phyloP scores from a whole-genome alignment of 108 stramenopile genomes.

The Skeletonema marinoi region DNA sequence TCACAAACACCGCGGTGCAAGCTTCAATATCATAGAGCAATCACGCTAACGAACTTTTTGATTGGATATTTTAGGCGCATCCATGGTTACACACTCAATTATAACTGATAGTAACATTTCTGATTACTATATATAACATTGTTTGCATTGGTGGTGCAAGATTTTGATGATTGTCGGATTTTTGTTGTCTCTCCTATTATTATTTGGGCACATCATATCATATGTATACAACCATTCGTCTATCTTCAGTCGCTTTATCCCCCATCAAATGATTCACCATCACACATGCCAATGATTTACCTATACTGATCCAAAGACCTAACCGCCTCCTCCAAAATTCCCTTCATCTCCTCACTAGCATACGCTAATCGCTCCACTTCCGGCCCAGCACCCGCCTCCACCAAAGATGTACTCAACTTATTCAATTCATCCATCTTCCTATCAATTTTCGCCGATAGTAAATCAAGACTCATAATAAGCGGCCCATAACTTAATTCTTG shows the following conservation, averaged over 20 bases:
- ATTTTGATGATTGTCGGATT: background rate
- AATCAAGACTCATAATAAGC: constrained; percentile 42
- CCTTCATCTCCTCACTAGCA: constrained; percentile 53
- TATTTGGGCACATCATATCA: background rate
- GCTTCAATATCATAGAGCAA: background rate
- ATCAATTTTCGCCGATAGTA: constrained; percentile 51
- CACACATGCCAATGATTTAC: background rate
- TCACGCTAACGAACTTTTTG: background rate
- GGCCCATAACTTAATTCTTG: constrained; percentile 38
- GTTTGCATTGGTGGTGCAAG: background rate
- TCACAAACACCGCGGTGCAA: no score
- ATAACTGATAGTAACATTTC: background rate
- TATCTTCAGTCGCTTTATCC: background rate
- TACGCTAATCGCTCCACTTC: constrained; percentile 45
- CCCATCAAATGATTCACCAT: background rate
- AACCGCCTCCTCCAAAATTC: constrained; percentile 35
- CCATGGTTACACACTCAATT: background rate
- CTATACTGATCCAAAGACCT: constrained; percentile 8
- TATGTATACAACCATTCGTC: background rate
- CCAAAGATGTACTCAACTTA: constrained; percentile 40
- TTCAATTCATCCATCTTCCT: constrained; percentile 58
- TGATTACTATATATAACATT: background rate
- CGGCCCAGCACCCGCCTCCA: constrained; percentile 46
- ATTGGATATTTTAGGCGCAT: no score
- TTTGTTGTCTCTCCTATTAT: background rate